phyloP scores from a whole-genome alignment of 805 yeast species.

The Pichia nanzhaoensis region DNA sequence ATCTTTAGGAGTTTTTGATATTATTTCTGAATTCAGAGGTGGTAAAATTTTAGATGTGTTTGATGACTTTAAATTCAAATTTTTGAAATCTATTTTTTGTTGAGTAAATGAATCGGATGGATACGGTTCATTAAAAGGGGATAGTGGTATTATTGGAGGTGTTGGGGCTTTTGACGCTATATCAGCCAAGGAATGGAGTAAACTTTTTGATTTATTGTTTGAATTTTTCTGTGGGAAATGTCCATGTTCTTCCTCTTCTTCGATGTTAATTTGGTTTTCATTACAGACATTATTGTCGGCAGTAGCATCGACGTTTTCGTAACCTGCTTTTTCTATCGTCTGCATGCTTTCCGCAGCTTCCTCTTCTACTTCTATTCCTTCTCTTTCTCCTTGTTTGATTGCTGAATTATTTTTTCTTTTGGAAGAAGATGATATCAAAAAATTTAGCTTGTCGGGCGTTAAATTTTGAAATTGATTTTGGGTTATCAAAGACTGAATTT shows the following conservation, averaged over 20 bases:
- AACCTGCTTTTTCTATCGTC: no score
- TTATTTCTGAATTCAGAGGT: background rate
- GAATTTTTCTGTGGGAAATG: no score
- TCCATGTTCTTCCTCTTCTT: no score
- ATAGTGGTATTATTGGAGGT: conserved; percentile 8
- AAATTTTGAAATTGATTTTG: background rate
- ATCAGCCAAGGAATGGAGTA: conserved; percentile 17
- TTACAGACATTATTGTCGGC: no score
- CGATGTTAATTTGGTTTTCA: no score
- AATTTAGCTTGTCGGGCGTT: background rate
- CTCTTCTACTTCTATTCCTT: no score
- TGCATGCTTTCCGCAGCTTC: no score
- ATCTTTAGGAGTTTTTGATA: conserved; percentile 1
- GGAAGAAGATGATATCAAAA: no score
- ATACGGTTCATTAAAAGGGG: conserved; percentile 14
- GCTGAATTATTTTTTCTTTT: no score
- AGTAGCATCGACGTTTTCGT: no score
- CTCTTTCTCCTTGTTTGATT: background rate
- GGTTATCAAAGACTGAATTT: conserved; percentile 10
- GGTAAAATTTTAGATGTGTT: background rate
- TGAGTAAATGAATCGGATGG: conserved; percentile 14
- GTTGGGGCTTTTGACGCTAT: conserved; percentile 19
- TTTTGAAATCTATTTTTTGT: background rate
- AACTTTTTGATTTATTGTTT: background rate
- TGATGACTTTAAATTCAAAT: background rate